Evolutionary conservation across 2,329 filamentous ascomycete species (phyloP).

Genomic region (Microcyclospora tardicrescens): DNA sequence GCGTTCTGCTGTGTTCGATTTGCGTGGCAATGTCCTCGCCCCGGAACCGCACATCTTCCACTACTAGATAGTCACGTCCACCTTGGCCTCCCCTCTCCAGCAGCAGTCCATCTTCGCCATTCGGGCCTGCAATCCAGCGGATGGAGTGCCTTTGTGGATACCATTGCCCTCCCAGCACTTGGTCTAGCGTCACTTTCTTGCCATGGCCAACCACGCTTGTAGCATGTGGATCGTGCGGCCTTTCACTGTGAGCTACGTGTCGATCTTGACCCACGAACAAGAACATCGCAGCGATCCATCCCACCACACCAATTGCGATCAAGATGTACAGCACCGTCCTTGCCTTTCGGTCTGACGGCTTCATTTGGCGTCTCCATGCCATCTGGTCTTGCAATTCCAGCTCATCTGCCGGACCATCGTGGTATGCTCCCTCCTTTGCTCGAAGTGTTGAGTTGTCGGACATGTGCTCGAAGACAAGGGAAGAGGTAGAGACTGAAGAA

Average conservation of each 20-base stretch:
- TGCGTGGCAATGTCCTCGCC: slow-evolving; percentile 29
- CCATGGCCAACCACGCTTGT: slow-evolving; percentile 49
- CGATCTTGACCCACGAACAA: slow-evolving; percentile 53
- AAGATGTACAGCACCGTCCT: slow-evolving; percentile 51
- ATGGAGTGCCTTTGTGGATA: slow-evolving; percentile 50
- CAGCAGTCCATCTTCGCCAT: slow-evolving; percentile 71
- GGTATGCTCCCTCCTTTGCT: slow-evolving; percentile 35
- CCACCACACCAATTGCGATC: slow-evolving; percentile 47
- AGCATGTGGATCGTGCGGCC: slow-evolving; percentile 57
- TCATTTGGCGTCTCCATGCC: slow-evolving; percentile 27
- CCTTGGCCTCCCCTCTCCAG: slow-evolving; percentile 53
- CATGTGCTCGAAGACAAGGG: slow-evolving; percentile 67
- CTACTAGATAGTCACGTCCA: slow-evolving; percentile 63
- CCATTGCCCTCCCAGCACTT: slow-evolving; percentile 57
- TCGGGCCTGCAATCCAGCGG: slow-evolving; percentile 61
- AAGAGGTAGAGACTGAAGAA: slow-evolving; percentile 73
- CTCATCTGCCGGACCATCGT: slow-evolving; percentile 24
- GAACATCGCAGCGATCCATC: slow-evolving; percentile 56
- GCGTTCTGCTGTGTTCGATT: slow-evolving; percentile 44
- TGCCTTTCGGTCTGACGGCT: slow-evolving; percentile 51
- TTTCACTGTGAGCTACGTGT: slow-evolving; percentile 52
- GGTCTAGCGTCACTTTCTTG: slow-evolving; percentile 60
- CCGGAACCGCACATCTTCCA: slow-evolving; percentile 65
- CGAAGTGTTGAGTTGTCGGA: slow-evolving; percentile 39
- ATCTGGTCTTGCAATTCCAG: slow-evolving; percentile 41